Base-by-base conservation (phyloP, 164 flowering plant genomes). In the Saururus chinensis region DNA sequence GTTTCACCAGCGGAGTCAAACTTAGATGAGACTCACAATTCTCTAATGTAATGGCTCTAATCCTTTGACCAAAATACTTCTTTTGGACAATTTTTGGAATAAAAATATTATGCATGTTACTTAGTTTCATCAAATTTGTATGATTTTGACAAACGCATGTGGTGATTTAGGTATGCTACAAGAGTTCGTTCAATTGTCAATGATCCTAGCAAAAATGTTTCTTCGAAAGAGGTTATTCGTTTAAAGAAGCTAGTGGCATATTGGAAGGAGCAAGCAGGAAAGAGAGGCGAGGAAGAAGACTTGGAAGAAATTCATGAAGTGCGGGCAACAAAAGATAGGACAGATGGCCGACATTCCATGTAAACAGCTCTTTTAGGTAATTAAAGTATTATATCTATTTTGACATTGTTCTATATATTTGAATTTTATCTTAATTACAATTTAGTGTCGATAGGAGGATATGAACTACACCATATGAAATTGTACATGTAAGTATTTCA, bases 181-280 rank as follows among this genome's bases (percentile, higher is more conserved):
- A 86, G 99, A 68, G 99, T 95, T 9, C 70, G 99, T 49, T 82
- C 98, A 8, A 91, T 95, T 64, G 85, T 91, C 22, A 95, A 95
- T 78, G 99, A 91, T 64, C 96, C 99, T 11, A 95, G 86, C 79
- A 95, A 91, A 75, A 87, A 95, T 64, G 77, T 95, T 52, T 75
- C 92, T 19, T 84, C 98, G 9, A 95, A 83, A 64, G 99, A 95
- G 82, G 84, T 91, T n/a, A 90, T 79, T 26, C 92, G 98, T 0
- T 64, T 95, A 66, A 95, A 85, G 70, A 95, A 84, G 71, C 51
- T 87, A 66, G 92, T 95, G 16, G 83, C 89, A 10, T 84, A 91
- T 69, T 95, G 97, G 96, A 95, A 86, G 72, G 98, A 89, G 55
- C 96, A 89, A 70, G 99, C 99, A 9, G 99, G 96, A 9, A 84